Evolutionary conservation across 139 green algal genomes (phyloP), one percentile per base, ranked within the genome.

Genomic region (Closterium sp.): DNA sequence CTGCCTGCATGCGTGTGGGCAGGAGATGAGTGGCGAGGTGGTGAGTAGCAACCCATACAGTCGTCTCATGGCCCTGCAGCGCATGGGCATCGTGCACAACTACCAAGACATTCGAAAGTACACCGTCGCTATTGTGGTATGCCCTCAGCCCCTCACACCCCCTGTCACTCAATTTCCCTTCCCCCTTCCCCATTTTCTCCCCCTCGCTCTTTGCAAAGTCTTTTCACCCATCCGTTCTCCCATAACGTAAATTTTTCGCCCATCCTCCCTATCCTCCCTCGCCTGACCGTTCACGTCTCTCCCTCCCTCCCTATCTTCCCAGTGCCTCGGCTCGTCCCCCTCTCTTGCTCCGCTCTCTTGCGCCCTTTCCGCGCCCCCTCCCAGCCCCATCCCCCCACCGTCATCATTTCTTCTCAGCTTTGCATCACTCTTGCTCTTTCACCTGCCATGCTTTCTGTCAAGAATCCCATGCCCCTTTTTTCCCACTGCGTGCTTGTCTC

Each of bases 81-180:
- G 97, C 42, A 99, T 99, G 98, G 98, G 98, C 38, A 98, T 99
- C 31, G 97, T 99, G 0, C 93, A 98, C 91, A 96, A 99, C 94
- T 99, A 99, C 84, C 95, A 98, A 92, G 90, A 91, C 86, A 99
- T 99, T 88, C 95, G 97, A 45, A 91, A 90, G 6, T 94, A 87
- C 50, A 92, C 92, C 17, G 85, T 94, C 24, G 90, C 92, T 70
- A 34, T 95, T 89, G 91, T 94, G 24, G 88, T 94, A 92, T 28
- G 45, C 88, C 10, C 84, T 79, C n/a, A 10, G 2, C 30, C 88
- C 34, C 2, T 86, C n/a, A 87, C 62, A 79, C 27, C 62, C 62
- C 17, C 17, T 79, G 0, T 22, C 62, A 79, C 62, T 79, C 19
- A 79, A 13, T 79, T 79, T 4, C 62, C 17, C 62, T 79, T 24